phyloP scores from a whole-genome alignment of 495 filamentous ascomycete species.

The Neurospora cerealis region DNA sequence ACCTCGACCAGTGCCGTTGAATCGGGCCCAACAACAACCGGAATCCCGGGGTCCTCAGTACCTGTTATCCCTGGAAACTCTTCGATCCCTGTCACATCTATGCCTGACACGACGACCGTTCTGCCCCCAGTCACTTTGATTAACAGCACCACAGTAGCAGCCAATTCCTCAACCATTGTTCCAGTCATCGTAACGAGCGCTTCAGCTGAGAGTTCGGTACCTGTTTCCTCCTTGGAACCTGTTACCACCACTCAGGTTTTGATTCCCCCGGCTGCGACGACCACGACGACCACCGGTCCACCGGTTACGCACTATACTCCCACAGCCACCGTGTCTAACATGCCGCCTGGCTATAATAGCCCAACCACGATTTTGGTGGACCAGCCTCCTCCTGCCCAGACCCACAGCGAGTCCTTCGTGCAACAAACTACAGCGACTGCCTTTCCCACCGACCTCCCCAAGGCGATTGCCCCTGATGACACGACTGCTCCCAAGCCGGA shows the following conservation, averaged over 20 bases:
- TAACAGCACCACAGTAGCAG: neutral
- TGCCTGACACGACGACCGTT: neutral
- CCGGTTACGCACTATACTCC: constrained; percentile 28
- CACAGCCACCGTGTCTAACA: constrained; percentile 30
- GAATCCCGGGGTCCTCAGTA: neutral
- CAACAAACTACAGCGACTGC: constrained; percentile 28
- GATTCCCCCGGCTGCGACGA: neutral
- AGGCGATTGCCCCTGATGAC: constrained; percentile 56
- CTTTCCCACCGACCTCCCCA: constrained; percentile 57
- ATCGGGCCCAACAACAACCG: neutral
- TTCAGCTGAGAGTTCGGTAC: neutral
- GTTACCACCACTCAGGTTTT: neutral
- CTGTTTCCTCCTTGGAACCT: neutral
- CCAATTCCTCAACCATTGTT: neutral
- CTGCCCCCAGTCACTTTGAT: neutral
- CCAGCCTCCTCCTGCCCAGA: constrained; percentile 19
- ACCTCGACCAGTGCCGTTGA: neutral
- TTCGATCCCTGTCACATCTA: neutral
- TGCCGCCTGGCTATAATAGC: constrained; percentile 26
- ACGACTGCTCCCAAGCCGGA: constrained; percentile 32
- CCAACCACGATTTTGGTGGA: constrained; percentile 35
- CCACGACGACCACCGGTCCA: neutral
- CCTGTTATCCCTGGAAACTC: neutral
- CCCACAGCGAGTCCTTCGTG: constrained; percentile 12
- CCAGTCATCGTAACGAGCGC: neutral